A percentile compares a stretch with the other conserved stretches of the same genome.
phyloP scores from a whole-genome alignment of 208 protist species.

The Naegleria gruberi region DNA sequence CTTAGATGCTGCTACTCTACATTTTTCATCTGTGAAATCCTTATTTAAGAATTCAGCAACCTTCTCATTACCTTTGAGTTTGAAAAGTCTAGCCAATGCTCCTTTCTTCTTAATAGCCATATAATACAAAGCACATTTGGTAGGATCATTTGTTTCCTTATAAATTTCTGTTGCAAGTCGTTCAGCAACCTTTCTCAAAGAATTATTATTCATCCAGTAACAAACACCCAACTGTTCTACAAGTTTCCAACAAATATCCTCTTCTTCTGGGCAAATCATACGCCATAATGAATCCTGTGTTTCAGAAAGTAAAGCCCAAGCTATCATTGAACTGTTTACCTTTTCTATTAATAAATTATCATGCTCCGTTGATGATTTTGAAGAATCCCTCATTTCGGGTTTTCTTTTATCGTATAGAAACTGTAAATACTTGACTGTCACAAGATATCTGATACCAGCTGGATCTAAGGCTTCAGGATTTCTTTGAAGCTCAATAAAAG shows the following conservation, averaged over 20 bases:
- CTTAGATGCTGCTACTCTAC: conserved; percentile 61
- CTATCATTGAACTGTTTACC: background rate
- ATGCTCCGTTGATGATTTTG: background rate
- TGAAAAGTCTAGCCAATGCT: conserved; percentile 75
- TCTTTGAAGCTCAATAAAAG: background rate
- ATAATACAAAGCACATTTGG: conserved; percentile 74
- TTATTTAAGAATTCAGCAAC: conserved; percentile 74
- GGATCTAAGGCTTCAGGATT: background rate
- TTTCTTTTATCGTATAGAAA: background rate
- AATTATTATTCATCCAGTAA: conserved; percentile 39
- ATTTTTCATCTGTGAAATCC: conserved; percentile 60
- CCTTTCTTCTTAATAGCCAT: conserved; percentile 60
- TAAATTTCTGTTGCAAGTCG: conserved; percentile 61
- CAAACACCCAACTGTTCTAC: conserved; percentile 27
- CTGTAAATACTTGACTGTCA: background rate
- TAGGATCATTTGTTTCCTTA: conserved; percentile 56
- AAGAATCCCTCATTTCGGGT: background rate
- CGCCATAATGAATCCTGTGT: conserved; percentile 36
- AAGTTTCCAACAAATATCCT: conserved; percentile 27
- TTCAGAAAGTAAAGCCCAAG: conserved; percentile 44
- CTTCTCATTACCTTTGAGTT: conserved; percentile 59
- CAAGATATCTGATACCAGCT: background rate
- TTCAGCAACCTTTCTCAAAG: conserved; percentile 35
- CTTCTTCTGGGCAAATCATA: background rate
- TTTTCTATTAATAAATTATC: background rate